Conservation (phyloP, 352 stramenopile species). For the Paralagenidium karlingii region DNA sequence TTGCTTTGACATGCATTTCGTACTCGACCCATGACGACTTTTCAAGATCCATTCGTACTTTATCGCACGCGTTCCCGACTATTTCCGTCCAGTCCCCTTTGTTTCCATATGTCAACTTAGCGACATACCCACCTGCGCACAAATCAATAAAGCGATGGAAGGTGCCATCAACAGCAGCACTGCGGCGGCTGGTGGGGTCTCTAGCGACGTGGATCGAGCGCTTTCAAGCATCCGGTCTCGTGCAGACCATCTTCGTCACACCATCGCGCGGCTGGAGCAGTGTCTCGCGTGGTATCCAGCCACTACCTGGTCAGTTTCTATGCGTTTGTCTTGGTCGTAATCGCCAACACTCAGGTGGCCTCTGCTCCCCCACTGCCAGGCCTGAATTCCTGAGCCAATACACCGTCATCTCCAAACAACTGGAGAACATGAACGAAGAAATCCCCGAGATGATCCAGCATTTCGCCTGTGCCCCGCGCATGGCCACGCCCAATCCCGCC, state of each 20-base stretch:
- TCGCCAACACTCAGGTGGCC: not conserved
- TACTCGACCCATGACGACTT: no score
- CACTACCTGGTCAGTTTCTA: constrained; percentile 43
- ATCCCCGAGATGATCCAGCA: constrained; percentile 77
- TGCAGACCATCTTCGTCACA: constrained; percentile 70
- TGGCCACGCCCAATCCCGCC: constrained; percentile 64
- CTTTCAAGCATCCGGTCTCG: constrained; percentile 69
- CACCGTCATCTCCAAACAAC: constrained; percentile 78
- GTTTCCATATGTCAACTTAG: no score
- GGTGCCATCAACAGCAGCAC: no score
- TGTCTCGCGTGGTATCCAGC: constrained; percentile 70
- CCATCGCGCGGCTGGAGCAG: constrained; percentile 56
- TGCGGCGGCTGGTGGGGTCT: no score
- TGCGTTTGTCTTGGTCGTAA: not conserved
- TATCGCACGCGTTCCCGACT: no score
- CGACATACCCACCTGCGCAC: no score
- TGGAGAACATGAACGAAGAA: constrained; percentile 84
- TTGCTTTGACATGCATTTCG: no score
- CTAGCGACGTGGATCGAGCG: constrained; percentile 63
- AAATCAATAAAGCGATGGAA: no score
- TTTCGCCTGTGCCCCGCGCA: constrained; percentile 69
- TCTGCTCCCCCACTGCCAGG: constrained; percentile 11
- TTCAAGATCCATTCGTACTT: no score
- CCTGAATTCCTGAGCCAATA: constrained; percentile 75
- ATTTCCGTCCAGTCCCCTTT: no score